Evolutionary conservation across 2,329 filamentous ascomycete species (phyloP).

Genomic region (Neocatenulostroma microsporum): DNA sequence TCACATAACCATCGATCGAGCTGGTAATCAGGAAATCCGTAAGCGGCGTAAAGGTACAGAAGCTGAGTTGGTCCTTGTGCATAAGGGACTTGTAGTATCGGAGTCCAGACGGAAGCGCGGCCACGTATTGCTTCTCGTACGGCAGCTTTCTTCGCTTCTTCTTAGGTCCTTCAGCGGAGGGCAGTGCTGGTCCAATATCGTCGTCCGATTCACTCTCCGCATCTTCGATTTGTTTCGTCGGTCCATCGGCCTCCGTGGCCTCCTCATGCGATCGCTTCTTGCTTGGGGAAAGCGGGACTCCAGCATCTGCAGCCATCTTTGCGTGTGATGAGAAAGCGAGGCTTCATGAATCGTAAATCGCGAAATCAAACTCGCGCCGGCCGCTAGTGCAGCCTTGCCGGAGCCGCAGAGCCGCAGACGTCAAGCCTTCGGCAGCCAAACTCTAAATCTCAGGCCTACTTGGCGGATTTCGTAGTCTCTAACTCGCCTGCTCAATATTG

Average conservation of each 20-base stretch:
- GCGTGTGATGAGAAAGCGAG: too few relatives aligned
- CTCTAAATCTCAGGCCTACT: too few relatives aligned
- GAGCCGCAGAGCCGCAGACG: slow-evolving; percentile 1
- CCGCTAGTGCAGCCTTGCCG: slow-evolving; percentile 5
- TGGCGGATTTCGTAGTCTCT: too few relatives aligned
- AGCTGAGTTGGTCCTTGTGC: slow-evolving; percentile 93
- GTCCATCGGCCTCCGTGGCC: slow-evolving; percentile 11
- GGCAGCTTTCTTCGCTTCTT: slow-evolving; percentile 86
- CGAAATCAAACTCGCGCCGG: too few relatives aligned
- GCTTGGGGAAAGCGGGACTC: slow-evolving; percentile 10
- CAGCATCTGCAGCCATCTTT: slow-evolving; percentile 4
- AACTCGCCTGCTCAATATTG: too few relatives aligned
- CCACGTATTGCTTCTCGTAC: slow-evolving; percentile 91
- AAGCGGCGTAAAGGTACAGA: slow-evolving; percentile 76
- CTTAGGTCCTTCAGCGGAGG: slow-evolving; percentile 67
- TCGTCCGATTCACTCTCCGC: slow-evolving; percentile 61
- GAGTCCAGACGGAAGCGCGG: slow-evolving; percentile 69
- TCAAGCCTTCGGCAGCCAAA: neutral
- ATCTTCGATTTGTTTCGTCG: neutral
- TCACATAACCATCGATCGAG: slow-evolving; percentile 90
- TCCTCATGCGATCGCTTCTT: slow-evolving; percentile 26
- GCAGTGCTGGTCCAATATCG: slow-evolving; percentile 87
- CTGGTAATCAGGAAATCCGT: slow-evolving; percentile 95
- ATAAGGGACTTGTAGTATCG: slow-evolving; percentile 95
- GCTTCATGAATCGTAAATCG: too few relatives aligned